Base-by-base conservation (phyloP, 768 basidiomycete species). In the Ramaria rubella region DNA sequence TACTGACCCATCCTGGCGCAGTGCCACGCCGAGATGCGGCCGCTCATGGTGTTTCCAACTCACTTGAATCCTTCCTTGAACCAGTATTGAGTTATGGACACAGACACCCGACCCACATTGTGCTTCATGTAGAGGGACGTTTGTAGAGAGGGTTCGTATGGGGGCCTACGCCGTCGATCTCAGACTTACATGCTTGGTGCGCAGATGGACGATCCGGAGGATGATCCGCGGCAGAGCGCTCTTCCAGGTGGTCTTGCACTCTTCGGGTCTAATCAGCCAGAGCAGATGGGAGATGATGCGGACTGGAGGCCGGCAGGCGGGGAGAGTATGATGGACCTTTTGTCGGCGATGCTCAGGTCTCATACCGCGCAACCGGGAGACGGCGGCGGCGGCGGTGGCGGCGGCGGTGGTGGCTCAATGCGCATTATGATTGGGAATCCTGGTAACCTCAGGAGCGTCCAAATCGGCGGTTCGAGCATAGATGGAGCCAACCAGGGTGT, bases 11-110 rank as follows among this genome's bases (percentile, higher is more conserved):
- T 21, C 11, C 17, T 30, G 23, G 24, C 26, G 9, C 26, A 94
- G 92, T 95, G 93, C 66, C 78, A 84, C 67, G 83, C 87, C 52
- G 90, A 94, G 72, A 94, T 90, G 90, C 74, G 86, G 52, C 90
- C 92, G 1, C 72, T 93, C 45, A 90, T 88, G 87, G 90, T 91
- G 61, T 38, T 76, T 64, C 40, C 59, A 58, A 15, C n/a, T 43
- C 12, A 31, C 44, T 60, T 33, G 38, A 49, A 19, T 58, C 27
- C 53, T 51, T 38, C 21, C 49, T 63, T 53, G 56, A 60, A 17
- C 49, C 60, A 26, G 27, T 34, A 52, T 45, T 33, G 29, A 21
- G 23, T 50, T 55, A 12, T 59, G 46, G 24, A 23, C 29, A 23
- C 65, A 92, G 90, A 78, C 82, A 3, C 90, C 90, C 38, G 81